Percentiles rank a stretch among this genome's conserved stretches.
phyloP scores from a whole-genome alignment of 257 asterid species.

The Ligustrum vulgare region DNA sequence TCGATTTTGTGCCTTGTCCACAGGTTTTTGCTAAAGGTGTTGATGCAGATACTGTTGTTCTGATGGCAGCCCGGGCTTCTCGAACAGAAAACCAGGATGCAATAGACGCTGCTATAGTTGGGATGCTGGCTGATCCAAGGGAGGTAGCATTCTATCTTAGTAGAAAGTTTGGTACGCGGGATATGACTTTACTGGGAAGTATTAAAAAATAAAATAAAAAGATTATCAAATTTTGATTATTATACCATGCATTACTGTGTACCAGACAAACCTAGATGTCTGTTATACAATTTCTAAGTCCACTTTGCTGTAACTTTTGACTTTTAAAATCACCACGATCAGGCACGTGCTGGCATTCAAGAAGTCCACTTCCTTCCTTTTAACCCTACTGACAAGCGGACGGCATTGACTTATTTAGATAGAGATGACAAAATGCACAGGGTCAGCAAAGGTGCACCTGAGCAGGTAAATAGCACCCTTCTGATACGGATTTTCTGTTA shows the following conservation, averaged over 20 bases:
- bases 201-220: too few relatives aligned
- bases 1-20: background rate
- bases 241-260: background rate
- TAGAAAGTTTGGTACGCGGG: background rate
- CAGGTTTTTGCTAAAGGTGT: conserved; percentile 88
- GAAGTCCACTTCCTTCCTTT: conserved; percentile 96
- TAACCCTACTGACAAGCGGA: conserved; percentile 92
- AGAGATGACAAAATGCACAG: conserved; percentile 87
- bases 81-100: conserved; percentile 97
- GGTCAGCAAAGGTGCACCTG: conserved; percentile 99
- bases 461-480: conserved; percentile 58
- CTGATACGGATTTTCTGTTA: background rate
- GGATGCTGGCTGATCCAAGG: conserved; percentile 97
- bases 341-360: conserved; percentile 97
- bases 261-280: background rate
- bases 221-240: background rate
- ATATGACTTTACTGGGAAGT: background rate
- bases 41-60: conserved; percentile 89
- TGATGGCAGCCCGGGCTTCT: conserved; percentile 98
- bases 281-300: background rate
- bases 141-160: conserved; percentile 52
- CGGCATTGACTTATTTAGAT: conserved; percentile 90
- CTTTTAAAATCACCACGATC: conserved; percentile 23
- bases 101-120: conserved; percentile 89
- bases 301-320: conserved; percentile 10